Evolutionary conservation across 2,329 filamentous ascomycete species (phyloP), one percentile per base, ranked within the genome.

Genomic region (Claviceps cyperi): DNA sequence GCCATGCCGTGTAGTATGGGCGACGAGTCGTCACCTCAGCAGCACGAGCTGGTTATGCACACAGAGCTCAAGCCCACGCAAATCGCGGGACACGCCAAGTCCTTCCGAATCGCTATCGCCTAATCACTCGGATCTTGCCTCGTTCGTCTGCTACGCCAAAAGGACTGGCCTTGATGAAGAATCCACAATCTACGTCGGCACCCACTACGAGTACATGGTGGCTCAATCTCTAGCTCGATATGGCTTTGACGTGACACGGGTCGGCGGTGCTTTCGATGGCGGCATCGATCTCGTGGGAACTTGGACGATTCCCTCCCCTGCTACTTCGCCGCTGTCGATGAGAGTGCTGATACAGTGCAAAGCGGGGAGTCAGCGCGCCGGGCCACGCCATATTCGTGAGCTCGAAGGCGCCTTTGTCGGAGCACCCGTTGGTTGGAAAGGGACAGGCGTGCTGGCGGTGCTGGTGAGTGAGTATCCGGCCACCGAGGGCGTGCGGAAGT

Each of bases 401-500:
- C 73, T 91, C 3, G 85, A 88, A 60, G 91, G 91, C 3, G 79
- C 87, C 0, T 84, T 92, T 59, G 73, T 74, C 1, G 81, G 80
- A 13, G 84, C 86, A 6, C 89, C 88, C 1, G 68, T 75, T 0
- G 83, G 82, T 0, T 94, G 86, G 85, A 72, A 80, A 49, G 78
- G 76, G 0, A 63, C 70, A 1, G 73, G 76, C 14, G 80, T 85
- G 5, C 63, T 95, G 36, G 90, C 80, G 0, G 60, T 95, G 15
- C 66, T 96, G 49, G 83, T 85, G 22, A 76, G 80, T 3, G 79
- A 82, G 54, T 72, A 75, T 53, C 72, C 80, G 49, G 84, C 88
- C 35, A 94, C 89, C 0, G 84, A 80, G 59, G 91, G 90, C 1
- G 80, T 94, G 3, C 70, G 86, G 51, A 81, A 88, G 46, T 80